Conservation (phyloP, 140 eudicot species). For the Ambrosia hybrid region DNA sequence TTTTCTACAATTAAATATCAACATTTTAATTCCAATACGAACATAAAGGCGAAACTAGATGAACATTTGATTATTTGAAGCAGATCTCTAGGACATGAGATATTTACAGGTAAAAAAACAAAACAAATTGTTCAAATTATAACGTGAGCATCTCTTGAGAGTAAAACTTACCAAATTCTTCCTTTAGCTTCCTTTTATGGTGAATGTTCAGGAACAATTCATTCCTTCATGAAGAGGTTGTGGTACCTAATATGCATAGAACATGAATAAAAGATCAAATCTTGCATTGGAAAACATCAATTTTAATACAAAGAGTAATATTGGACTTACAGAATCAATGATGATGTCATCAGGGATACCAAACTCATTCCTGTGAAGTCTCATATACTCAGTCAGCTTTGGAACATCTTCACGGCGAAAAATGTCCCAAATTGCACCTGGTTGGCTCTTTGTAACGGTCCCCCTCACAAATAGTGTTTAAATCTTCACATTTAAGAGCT, state of each 20-base stretch:
- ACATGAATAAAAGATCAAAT: constrained; percentile 15
- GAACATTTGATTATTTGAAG: too few species aligned
- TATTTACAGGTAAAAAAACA: too few species aligned
- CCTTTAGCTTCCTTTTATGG: constrained; percentile 81
- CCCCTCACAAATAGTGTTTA: constrained; percentile 41
- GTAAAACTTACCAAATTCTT: constrained; percentile 76
- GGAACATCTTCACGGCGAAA: constrained; percentile 83
- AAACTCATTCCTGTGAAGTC: constrained; percentile 58
- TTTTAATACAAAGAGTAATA: constrained; percentile 8
- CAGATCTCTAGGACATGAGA: too few species aligned
- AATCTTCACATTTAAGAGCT: constrained; percentile 39
- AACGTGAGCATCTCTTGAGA: background rate
- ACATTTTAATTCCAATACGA: constrained; percentile 8
- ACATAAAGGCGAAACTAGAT: too few species aligned
- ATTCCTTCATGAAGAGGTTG: constrained; percentile 64
- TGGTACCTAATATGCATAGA: constrained; percentile 48
- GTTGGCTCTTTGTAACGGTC: constrained; percentile 29
- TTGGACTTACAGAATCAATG: constrained; percentile 46
- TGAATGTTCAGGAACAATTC: constrained; percentile 51
- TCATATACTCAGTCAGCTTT: constrained; percentile 64
- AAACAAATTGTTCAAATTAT: too few species aligned
- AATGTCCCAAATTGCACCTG: constrained; percentile 93
- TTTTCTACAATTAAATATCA: background rate
- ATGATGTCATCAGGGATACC: constrained; percentile 39
- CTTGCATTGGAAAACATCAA: background rate